Evolutionary conservation across 768 basidiomycete genomes (phyloP), one percentile per base, ranked within the genome.

Genomic region (Clathrus columnatus): DNA sequence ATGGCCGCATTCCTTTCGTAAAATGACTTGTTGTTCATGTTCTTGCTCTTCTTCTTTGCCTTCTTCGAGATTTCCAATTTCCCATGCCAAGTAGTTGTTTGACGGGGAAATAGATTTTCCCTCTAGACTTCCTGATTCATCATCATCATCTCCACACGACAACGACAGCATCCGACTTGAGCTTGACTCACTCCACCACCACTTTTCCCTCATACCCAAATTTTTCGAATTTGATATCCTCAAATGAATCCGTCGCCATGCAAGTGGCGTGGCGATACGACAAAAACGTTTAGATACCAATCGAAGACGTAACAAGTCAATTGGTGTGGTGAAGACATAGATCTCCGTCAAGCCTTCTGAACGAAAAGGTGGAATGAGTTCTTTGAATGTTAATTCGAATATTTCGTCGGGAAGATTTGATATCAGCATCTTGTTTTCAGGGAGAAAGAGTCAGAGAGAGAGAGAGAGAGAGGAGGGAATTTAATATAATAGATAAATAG

Each of bases 391-490:
- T 14, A 55, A 23, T 4, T 55, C 54, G 17, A 55, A 45, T 27
- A 55, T 47, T 47, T 55, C 54, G 18, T 55, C 46, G 1, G 54
- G 54, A 47, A 55, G 54, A 47, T 11, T 36, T 36, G 36, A 36
- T 36, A 36, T 36, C 11, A 36, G 36, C 36, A 36, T 36, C 14
- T 36, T 36, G 7, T n/a, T 36, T 14, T n/a, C 36, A 36, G 36
- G 14, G 36, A 11, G 36, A 36, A 36, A 8, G n/a, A n/a, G n/a
- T n/a, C 36, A 14, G 14, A 36, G 36, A 36, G 7, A n/a, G n/a
- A n/a, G n/a, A n/a, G n/a, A n/a, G n/a, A n/a, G n/a, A n/a, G n/a
- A n/a, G n/a, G n/a, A n/a, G n/a, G n/a, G n/a, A n/a, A n/a, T n/a
- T n/a, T n/a, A n/a, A n/a, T n/a, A 36, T 36, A 4, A 14, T n/a